phyloP scores from a whole-genome alignment of 768 basidiomycete genomes.

The Amanita polypyramis region DNA sequence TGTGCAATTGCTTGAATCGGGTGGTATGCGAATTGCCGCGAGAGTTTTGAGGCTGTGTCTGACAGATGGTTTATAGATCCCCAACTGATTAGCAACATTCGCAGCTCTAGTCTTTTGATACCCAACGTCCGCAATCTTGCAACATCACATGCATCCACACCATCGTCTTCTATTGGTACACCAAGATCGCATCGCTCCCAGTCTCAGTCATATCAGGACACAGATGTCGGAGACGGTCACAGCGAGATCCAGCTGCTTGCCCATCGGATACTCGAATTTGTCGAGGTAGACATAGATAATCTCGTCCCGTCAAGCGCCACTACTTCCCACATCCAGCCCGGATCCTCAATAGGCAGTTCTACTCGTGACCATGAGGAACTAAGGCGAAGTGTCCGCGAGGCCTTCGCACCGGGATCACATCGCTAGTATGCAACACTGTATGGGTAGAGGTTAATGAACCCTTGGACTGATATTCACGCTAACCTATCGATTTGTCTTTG shows the following conservation, averaged over 20 bases:
- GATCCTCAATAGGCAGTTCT: conserved; percentile 56
- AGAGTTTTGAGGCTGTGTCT: conserved; percentile 1
- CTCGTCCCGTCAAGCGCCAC: conserved; percentile 49
- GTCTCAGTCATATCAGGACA: conserved; percentile 68
- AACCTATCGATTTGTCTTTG: conserved; percentile 1
- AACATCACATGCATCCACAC: conserved; percentile 56
- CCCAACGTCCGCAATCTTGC: conserved; percentile 84
- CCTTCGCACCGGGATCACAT: conserved; percentile 59
- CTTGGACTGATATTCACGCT: neutral
- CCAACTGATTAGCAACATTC: conserved; percentile 84
- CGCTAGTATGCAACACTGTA: conserved; percentile 22
- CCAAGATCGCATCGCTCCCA: conserved; percentile 62
- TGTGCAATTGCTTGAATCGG: conserved; percentile 94
- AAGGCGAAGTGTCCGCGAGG: conserved; percentile 72
- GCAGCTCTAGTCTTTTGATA: conserved; percentile 68
- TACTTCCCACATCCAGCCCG: conserved; percentile 58
- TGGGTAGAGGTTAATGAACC: neutral
- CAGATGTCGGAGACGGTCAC: conserved; percentile 79
- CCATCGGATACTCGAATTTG: conserved; percentile 77
- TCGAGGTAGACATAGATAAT: conserved; percentile 63
- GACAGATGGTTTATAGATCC: conserved; percentile 44
- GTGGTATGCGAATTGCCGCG: conserved; percentile 37
- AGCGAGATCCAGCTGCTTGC: conserved; percentile 86
- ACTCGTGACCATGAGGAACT: conserved; percentile 72
- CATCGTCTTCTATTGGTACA: conserved; percentile 64